Conservation (phyloP, 257 asterid genomes). For the Leptodermis oblonga region DNA sequence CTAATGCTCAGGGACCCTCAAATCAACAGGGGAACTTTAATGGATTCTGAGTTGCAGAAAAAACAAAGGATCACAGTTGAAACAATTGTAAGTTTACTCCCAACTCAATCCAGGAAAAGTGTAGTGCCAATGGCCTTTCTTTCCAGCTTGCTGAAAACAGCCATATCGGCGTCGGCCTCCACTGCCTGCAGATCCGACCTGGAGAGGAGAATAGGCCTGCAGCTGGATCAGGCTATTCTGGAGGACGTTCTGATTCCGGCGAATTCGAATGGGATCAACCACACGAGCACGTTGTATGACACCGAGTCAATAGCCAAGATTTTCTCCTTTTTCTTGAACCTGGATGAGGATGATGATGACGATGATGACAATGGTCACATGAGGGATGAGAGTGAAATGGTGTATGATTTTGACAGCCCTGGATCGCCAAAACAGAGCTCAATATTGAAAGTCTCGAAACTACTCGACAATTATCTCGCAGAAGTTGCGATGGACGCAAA, state of each 20-base stretch:
- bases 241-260: constrained; percentile 81
- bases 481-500: constrained; percentile 79
- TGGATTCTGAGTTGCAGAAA: constrained; percentile 56
- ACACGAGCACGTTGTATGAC: constrained; percentile 61
- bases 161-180: constrained; percentile 60
- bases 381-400: constrained; percentile 73
- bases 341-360: constrained; percentile 84
- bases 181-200: constrained; percentile 78
- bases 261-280: constrained; percentile 47
- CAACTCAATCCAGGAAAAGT: constrained; percentile 77
- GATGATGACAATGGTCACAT: constrained; percentile 48
- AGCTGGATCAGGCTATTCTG: constrained; percentile 86
- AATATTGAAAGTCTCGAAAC: constrained; percentile 70
- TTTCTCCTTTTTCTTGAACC: constrained; percentile 77
- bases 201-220: constrained; percentile 83
- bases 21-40: constrained; percentile 37
- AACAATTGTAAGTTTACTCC: constrained; percentile 54
- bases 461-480: constrained; percentile 74
- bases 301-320: constrained; percentile 64
- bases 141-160: constrained; percentile 68
- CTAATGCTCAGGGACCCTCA: constrained; percentile 49
- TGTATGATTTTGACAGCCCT: constrained; percentile 73
- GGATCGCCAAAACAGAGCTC: constrained; percentile 94
- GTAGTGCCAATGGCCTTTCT: constrained; percentile 86
- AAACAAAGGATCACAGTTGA: constrained; percentile 67